phyloP scores from a whole-genome alignment of 225 moss, liverwort and hornwort genomes.

The Pleurozium schreberi region DNA sequence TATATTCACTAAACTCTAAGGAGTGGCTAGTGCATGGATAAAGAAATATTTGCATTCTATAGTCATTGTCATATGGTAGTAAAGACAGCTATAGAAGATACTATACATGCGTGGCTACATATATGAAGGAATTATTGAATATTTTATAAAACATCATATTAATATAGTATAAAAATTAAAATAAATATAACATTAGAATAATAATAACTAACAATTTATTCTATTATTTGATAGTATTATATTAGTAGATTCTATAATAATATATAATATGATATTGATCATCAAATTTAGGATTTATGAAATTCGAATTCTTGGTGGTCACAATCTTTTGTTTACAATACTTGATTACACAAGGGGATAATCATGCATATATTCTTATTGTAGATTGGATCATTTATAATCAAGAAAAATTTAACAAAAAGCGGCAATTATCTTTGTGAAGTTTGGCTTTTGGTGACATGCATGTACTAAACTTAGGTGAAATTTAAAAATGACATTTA shows the following conservation, averaged over 20 bases:
- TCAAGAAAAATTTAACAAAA: background rate
- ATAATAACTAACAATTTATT: background rate
- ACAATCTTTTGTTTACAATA: background rate
- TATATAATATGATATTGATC: background rate
- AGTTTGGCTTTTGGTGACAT: background rate
- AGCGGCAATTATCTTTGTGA: background rate
- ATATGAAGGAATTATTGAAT: background rate
- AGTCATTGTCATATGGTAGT: background rate
- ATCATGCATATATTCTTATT: background rate
- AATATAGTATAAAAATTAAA: background rate
- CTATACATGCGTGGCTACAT: rapidly evolving
- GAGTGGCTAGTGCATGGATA: too few species aligned
- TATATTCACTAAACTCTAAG: background rate
- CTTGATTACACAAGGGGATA: rapidly evolving
- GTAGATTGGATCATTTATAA: background rate
- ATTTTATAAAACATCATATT: background rate
- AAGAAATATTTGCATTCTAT: background rate
- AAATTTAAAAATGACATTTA: background rate
- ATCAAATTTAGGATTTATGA: rapidly evolving
- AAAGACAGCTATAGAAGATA: background rate
- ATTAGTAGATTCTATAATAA: background rate
- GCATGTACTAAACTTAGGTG: rapidly evolving
- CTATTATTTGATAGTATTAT: background rate
- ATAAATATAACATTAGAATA: rapidly evolving
- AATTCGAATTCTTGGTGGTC: rapidly evolving